These are phyloP conservation scores for Boechera retrofracta DNA, from an alignment of 345 rosid genomes.

Conservation along the genomic window DNA sequence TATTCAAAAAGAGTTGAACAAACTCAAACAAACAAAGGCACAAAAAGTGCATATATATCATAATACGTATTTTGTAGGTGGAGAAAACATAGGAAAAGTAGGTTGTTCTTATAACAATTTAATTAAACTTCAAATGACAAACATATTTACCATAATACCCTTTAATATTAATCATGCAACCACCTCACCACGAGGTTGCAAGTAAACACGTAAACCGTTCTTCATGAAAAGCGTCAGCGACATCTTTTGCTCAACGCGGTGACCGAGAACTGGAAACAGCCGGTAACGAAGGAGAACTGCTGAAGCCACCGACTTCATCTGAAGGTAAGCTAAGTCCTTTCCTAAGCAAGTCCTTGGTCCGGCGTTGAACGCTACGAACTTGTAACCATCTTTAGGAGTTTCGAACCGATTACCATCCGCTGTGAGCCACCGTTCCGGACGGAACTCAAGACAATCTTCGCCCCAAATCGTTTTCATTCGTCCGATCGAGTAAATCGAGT, in stretches of 20 bases:
- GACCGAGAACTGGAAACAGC: slow-evolving; percentile 69
- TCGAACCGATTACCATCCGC: slow-evolving; percentile 61
- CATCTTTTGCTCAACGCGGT: slow-evolving; percentile 93
- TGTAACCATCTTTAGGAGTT: slow-evolving; percentile 81
- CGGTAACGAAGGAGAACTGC: slow-evolving; percentile 85
- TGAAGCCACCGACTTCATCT: slow-evolving; percentile 88
- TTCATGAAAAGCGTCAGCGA: slow-evolving; percentile 92
- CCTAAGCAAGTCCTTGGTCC: slow-evolving; percentile 96
- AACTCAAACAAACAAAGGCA: slow-evolving; percentile 41
- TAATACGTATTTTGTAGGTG: slow-evolving; percentile 29
- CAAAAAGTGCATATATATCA: slow-evolving; percentile 34
- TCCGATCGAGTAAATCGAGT: slow-evolving; percentile 86
- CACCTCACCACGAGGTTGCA: slow-evolving; percentile 68
- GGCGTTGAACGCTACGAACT: slow-evolving; percentile 86
- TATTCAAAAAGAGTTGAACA: slow-evolving; percentile 43
- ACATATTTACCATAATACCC: slow-evolving; percentile 30
- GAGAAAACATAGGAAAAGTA: slow-evolving; percentile 35
- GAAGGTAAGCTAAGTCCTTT: slow-evolving; percentile 88
- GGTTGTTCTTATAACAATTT: slow-evolving; percentile 20
- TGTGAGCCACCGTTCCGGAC: slow-evolving; percentile 85
- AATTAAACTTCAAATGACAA: slow-evolving; percentile 25
- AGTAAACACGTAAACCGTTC: slow-evolving; percentile 70
- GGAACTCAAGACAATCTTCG: slow-evolving; percentile 78
- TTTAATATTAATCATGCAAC: slow-evolving; percentile 11
- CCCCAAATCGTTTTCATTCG: slow-evolving; percentile 95